Base-by-base conservation (phyloP, 768 basidiomycete species). In the Suillus weaverae region DNA sequence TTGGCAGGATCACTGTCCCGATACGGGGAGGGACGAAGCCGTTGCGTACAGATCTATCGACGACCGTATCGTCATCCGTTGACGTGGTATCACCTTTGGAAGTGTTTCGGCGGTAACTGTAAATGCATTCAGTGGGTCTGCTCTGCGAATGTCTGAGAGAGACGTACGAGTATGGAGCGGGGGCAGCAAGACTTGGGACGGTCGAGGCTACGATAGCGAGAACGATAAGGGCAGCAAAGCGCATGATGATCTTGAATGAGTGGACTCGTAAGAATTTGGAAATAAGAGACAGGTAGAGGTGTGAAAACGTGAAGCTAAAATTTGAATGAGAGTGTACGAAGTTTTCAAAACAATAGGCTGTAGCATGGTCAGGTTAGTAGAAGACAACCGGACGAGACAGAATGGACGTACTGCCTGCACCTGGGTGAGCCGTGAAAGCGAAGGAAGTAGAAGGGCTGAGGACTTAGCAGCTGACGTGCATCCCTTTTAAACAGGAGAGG, bases 351-450 rank as follows among this genome's bases (percentile, higher is more conserved):
- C 16, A 56, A 38, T 38, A 26, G 55, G 36, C 36, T 57, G 32
- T 10, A 9, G 14, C 14, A 38, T 26, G 14, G 16, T 57, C 14
- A 14, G n/a, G 36, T 57, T 38, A 57, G 55, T 38, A 26, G 36
- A 57, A 38, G 55, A 1, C 36, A 38, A 16, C 8, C 8, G 22
- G 36, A 9, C 18, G 22, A 22, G 36, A 38, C 4, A 16, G 22
- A 26, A 39, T 26, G 30, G 26, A 57, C 55, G 8, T 57, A 57
- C 55, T 56, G 36, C 36, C 55, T 56, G 55, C 55, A 56, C 55
- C 55, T 38, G 55, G 14, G 55, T 39, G 22, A 57, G 55, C 36
- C 36, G 36, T 38, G 55, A 57, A 57, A 56, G 35, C 22, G 36
- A 57, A 57, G 9, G 22, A 38, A 39, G 22, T 7, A 26, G 4